Percentiles rank a stretch among this genome's conserved stretches.
Evolutionary conservation across 805 yeast species (phyloP).

Genomic region (Lipomyces kockii): DNA sequence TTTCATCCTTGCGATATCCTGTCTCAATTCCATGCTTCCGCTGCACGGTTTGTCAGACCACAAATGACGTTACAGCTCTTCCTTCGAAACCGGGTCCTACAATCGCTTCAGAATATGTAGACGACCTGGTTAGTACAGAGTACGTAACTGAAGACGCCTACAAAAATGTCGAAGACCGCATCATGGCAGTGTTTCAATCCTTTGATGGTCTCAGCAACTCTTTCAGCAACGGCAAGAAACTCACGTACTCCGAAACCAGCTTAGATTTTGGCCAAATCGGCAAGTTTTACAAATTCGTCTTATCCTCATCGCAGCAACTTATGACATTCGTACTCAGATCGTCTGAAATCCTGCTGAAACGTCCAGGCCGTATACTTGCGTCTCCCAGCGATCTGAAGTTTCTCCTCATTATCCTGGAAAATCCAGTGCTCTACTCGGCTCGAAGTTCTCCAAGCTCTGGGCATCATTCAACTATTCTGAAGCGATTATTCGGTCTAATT

Average conservation of each 20-base stretch:
- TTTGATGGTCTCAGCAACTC: slow-evolving; percentile 57
- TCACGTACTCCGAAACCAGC: slow-evolving; percentile 54
- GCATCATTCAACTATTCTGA: slow-evolving; percentile 60
- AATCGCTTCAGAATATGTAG: slow-evolving; percentile 6
- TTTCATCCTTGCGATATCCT: slow-evolving; percentile 41
- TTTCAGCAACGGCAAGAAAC: slow-evolving; percentile 50
- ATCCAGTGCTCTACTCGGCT: slow-evolving; percentile 53
- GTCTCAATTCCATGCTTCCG: slow-evolving; percentile 47
- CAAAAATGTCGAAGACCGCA: slow-evolving; percentile 52
- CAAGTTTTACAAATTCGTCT: slow-evolving; percentile 53
- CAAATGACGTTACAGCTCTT: slow-evolving; percentile 38
- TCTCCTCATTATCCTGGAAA: slow-evolving; percentile 68
- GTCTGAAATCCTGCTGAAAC: slow-evolving; percentile 56
- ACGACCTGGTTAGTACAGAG: slow-evolving; percentile 26
- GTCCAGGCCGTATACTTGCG: slow-evolving; percentile 50
- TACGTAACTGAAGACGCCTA: slow-evolving; percentile 47
- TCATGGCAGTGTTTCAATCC: slow-evolving; percentile 56
- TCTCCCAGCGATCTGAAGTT: slow-evolving; percentile 57
- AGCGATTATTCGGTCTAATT: slow-evolving; percentile 69
- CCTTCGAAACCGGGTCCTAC: slow-evolving; percentile 4
- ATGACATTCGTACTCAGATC: slow-evolving; percentile 59
- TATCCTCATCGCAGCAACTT: slow-evolving; percentile 62
- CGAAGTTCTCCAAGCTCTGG: slow-evolving; percentile 55
- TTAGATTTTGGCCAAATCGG: slow-evolving; percentile 56
- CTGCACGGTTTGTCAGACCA: slow-evolving; percentile 60